phyloP scores from a whole-genome alignment of 2,329 filamentous ascomycete genomes.

The Xylariomycetidae sp. region DNA sequence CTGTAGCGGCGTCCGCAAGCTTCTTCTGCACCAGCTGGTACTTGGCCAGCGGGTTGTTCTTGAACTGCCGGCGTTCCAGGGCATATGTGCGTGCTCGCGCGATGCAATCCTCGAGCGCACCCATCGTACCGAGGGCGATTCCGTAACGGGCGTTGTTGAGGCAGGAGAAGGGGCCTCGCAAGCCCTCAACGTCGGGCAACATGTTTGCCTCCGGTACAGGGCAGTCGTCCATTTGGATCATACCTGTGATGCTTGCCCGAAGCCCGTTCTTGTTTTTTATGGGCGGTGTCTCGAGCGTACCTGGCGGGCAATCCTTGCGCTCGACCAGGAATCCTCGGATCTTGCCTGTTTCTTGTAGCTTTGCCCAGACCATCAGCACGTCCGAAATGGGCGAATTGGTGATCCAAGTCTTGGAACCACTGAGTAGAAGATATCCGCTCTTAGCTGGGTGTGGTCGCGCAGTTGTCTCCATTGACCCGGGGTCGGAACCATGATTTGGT shows the following conservation, averaged over 20 bases:
- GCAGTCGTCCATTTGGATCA: conserved; percentile 92
- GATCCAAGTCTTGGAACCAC: conserved; percentile 89
- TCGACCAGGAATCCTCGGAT: conserved; percentile 92
- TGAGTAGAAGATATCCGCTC: conserved; percentile 73
- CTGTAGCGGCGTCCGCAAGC: conserved; percentile 83
- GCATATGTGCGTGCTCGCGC: conserved; percentile 75
- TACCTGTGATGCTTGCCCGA: conserved; percentile 88
- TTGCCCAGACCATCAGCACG: conserved; percentile 85
- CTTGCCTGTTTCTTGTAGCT: conserved; percentile 83
- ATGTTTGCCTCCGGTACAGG: conserved; percentile 88
- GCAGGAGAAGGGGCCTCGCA: conserved; percentile 86
- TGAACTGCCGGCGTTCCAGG: conserved; percentile 94
- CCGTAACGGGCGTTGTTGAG: conserved; percentile 90
- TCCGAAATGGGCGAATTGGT: conserved; percentile 90
- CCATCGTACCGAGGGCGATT: conserved; percentile 90
- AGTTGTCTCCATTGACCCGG: conserved; percentile 81
- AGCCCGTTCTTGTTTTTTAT: conserved; percentile 96
- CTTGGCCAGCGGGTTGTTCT: conserved; percentile 86
- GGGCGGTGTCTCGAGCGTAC: conserved; percentile 83
- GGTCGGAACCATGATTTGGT: conserved; percentile 88
- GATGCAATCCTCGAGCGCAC: conserved; percentile 89
- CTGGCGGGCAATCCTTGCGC: conserved; percentile 74
- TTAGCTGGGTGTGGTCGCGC: conserved; percentile 81
- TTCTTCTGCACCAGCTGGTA: conserved; percentile 99
- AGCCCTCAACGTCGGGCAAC: conserved; percentile 84